Evolutionary conservation across 176 grass and related monocot species (phyloP).

Genomic region (Eleusine indica): DNA sequence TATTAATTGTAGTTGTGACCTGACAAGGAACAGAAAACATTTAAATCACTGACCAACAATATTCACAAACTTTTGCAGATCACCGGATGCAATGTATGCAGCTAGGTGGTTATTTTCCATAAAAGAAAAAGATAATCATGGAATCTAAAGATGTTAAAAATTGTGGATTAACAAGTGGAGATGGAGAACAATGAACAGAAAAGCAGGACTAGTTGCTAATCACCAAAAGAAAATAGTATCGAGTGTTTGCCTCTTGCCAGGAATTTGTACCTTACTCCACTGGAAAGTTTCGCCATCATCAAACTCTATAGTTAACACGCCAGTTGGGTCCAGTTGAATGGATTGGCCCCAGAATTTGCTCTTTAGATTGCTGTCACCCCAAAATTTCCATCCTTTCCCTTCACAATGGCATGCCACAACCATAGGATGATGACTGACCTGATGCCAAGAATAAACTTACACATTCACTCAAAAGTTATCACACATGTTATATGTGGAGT

Average conservation of each 20-base stretch:
- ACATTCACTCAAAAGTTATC: conserved; percentile 17
- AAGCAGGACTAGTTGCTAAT: neutral
- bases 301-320: conserved; percentile 78
- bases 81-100: neutral
- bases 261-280: conserved; percentile 79
- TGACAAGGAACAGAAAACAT: conserved; percentile 26
- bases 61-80: conserved; percentile 16
- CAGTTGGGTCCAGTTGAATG: conserved; percentile 78
- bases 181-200: neutral
- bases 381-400: conserved; percentile 96
- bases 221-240: conserved; percentile 1
- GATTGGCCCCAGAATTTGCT: conserved; percentile 94
- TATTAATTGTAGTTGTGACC: conserved; percentile 89
- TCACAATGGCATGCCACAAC: conserved; percentile 87
- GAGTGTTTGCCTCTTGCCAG: conserved; percentile 2
- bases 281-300: conserved; percentile 97
- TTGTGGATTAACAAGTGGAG: neutral
- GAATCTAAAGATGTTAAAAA: conserved; percentile 4
- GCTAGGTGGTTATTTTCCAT: neutral
- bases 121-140: conserved; percentile 15
- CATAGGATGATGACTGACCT: conserved; percentile 97
- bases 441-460: conserved; percentile 47
- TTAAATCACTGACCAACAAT: conserved; percentile 18
- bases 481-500: neutral
- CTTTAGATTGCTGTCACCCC: conserved; percentile 81